phyloP scores from a whole-genome alignment of 495 filamentous ascomycete species.

The Penicillium atrosanguineum region DNA sequence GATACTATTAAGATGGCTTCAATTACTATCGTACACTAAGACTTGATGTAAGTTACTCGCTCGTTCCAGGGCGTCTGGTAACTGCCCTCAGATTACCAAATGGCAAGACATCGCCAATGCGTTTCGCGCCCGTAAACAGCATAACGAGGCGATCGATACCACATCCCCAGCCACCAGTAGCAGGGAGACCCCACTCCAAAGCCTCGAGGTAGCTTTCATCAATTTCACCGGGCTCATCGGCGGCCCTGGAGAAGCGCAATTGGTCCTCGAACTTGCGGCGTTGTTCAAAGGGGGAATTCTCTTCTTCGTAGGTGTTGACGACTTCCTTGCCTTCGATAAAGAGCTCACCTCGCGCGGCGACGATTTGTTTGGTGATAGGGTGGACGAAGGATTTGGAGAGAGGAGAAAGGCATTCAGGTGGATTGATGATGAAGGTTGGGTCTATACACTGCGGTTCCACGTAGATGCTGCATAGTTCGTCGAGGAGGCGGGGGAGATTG shows the following conservation, averaged over 20 bases:
- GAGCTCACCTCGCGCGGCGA: conserved; percentile 82
- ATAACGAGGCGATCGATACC: conserved; percentile 88
- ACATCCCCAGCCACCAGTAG: conserved; percentile 95
- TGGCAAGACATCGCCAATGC: conserved; percentile 78
- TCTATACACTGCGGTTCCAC: conserved; percentile 67
- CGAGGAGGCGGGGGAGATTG: conserved; percentile 78
- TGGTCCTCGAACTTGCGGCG: conserved; percentile 76
- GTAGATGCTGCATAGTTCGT: conserved; percentile 72
- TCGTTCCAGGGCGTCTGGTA: conserved; percentile 19
- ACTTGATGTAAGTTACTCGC: neutral
- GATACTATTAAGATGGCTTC: neutral
- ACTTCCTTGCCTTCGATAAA: conserved; percentile 79
- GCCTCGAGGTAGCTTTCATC: conserved; percentile 85
- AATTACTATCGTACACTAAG: conserved; percentile 10
- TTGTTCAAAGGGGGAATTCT: conserved; percentile 89
- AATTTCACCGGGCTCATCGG: conserved; percentile 45
- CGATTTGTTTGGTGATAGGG: conserved; percentile 59
- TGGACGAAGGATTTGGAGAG: conserved; percentile 79
- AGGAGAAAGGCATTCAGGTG: conserved; percentile 87
- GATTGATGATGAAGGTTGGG: conserved; percentile 89
- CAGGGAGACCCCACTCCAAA: conserved; percentile 82
- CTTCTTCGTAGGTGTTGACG: conserved; percentile 96
- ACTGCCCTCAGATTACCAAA: conserved; percentile 76
- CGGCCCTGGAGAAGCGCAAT: conserved; percentile 38
- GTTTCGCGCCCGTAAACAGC: conserved; percentile 71